Base-by-base conservation (phyloP, 306 rosid species). In the Corylus avellana region DNA sequence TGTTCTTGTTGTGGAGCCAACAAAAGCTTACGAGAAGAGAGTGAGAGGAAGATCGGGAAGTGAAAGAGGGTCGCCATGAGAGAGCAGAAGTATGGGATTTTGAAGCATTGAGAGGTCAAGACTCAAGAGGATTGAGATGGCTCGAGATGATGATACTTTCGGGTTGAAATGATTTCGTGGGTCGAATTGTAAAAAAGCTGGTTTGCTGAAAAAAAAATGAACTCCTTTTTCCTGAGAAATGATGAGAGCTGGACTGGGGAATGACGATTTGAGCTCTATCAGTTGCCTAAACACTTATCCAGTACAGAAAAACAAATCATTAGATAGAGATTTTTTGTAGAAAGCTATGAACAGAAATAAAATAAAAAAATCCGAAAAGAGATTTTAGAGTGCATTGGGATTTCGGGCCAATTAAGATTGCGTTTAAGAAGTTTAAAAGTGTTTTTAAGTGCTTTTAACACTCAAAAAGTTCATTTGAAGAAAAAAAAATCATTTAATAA, bases 51-150 rank as follows among this genome's bases (percentile, higher is more conserved):
- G 5, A 32, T 42, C 2, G 82, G 69, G 25, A 86, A 79, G 49
- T 81, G 83, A 42, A 78, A 79, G 70, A 83, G 64, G 13, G 79
- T 72, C 46, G 86, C 90, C 90, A 89, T 87, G 62, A 61, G 71
- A 58, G 73, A 73, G 9, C 27, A 57, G 13, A 25, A 9, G 14
- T 4, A 10, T 5, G 56, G 32, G 75, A 20, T 18, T 62, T 62
- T 35, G 61, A 47, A 50, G 79, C 73, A 70, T 75, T 20, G 11
- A 37, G 6, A 29, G 55, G 16, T 3, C 47, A 72, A 11, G 2
- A 72, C n/a, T 3, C 47, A 72, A 11, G 2, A 72, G 39, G 57
- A 10, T 6, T 32, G 37, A 39, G 57, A 48, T 13, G 61, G 53
- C 63, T 14, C 18, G 12, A 20, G 7, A 59, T 37, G 59, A 59